Evolutionary conservation across 2,329 filamentous ascomycete species (phyloP).

Genomic region (Cordyceps tenuipes): DNA sequence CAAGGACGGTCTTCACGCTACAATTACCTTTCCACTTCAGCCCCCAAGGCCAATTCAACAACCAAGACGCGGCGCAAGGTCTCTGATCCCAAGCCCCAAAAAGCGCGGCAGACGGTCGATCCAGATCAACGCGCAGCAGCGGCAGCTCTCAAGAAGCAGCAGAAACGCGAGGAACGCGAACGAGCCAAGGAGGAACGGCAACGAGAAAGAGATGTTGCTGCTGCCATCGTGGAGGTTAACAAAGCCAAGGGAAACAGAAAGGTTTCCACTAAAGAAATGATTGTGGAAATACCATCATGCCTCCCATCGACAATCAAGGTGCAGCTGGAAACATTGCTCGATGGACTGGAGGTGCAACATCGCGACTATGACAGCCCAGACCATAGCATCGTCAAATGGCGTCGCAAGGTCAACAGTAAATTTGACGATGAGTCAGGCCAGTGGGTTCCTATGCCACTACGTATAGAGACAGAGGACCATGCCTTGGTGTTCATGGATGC

Average conservation of each 20-base stretch:
- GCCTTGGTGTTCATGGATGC: conserved; percentile 54
- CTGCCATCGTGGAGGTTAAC: conserved; percentile 64
- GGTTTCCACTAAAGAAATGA: conserved; percentile 66
- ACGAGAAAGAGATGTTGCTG: conserved; percentile 53
- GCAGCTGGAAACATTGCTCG: conserved; percentile 43
- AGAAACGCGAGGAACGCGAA: conserved; percentile 48
- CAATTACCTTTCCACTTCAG: conserved; percentile 6
- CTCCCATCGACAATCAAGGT: conserved; percentile 40
- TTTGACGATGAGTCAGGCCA: conserved; percentile 53
- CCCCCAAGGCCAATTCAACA: conserved; percentile 17
- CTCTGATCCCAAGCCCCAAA: neutral
- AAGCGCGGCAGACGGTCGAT: neutral
- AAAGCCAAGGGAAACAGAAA: conserved; percentile 67
- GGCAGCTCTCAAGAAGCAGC: conserved; percentile 46
- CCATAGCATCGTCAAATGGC: conserved; percentile 55
- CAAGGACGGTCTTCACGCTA: conserved; percentile 1
- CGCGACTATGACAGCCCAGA: conserved; percentile 37
- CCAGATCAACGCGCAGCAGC: conserved; percentile 33
- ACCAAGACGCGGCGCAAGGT: conserved; percentile 18
- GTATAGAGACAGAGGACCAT: conserved; percentile 49
- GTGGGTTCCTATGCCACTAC: conserved; percentile 55
- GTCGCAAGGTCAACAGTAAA: conserved; percentile 54
- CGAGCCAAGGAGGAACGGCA: conserved; percentile 53
- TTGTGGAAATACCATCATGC: conserved; percentile 56
- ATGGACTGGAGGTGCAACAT: conserved; percentile 40